Conservation (phyloP, 495 filamentous ascomycete genomes). For the Lophium mytilinum region DNA sequence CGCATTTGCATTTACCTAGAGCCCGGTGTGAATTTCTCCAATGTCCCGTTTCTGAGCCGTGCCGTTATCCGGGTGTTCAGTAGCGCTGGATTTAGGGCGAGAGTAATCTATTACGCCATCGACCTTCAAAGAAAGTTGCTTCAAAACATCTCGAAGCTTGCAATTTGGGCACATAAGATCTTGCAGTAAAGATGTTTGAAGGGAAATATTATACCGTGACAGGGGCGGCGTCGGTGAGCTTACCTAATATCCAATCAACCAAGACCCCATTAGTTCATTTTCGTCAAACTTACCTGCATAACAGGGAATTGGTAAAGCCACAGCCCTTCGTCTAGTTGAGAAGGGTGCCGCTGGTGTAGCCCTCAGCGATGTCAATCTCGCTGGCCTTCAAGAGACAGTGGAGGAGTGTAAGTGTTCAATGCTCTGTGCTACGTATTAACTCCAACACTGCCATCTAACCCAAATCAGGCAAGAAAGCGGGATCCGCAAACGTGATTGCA, state of each 20-base stretch:
- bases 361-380: neutral
- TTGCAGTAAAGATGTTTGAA: neutral
- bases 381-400: neutral
- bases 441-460: neutral
- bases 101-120: too few species aligned
- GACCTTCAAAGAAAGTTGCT: too few species aligned
- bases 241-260: neutral
- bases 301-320: neutral
- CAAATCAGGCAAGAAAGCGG: neutral
- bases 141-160: too few species aligned
- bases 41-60: too few species aligned
- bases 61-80: too few species aligned
- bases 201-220: neutral
- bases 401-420: neutral
- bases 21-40: too few species aligned
- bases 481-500: neutral
- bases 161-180: neutral
- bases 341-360: neutral
- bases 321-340: neutral
- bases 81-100: too few species aligned
- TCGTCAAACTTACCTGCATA: neutral
- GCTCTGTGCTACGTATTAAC: neutral
- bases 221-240: neutral
- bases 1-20: too few species aligned
- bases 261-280: too few species aligned